Conservation (phyloP, 257 asterid genomes). For the Salvia splendens region DNA sequence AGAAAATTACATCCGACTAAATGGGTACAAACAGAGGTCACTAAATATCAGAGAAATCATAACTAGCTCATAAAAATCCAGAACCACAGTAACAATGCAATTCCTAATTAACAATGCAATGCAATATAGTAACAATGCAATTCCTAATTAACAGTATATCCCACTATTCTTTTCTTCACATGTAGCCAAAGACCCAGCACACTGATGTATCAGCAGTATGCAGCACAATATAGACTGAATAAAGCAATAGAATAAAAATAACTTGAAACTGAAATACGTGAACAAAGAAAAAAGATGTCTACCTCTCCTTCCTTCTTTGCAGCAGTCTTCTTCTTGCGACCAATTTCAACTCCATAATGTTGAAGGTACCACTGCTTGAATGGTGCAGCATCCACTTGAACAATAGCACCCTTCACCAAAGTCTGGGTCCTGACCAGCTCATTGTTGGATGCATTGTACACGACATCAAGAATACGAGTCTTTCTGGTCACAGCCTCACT, state of each 20-base stretch:
- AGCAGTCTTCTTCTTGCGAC: constrained; percentile 69
- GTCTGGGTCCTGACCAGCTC: constrained; percentile 81
- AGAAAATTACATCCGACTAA: not conserved
- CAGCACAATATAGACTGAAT: not conserved
- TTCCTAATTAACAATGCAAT: too few species aligned
- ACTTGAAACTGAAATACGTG: not conserved
- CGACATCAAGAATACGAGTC: constrained; percentile 76
- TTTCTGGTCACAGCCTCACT: constrained; percentile 71
- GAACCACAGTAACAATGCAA: too few species aligned
- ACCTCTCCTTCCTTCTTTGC: constrained; percentile 74
- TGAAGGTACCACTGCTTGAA: constrained; percentile 84
- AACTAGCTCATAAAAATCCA: too few species aligned
- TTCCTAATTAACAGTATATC: too few species aligned
- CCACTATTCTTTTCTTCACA: too few species aligned
- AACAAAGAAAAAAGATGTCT: not conserved
- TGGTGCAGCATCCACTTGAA: constrained; percentile 83
- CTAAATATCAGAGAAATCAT: too few species aligned
- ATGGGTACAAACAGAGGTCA: not conserved
- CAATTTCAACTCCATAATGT: constrained; percentile 83
- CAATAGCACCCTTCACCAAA: constrained; percentile 69
- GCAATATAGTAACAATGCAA: too few species aligned
- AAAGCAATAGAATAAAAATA: not conserved
- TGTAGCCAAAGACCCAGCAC: too few species aligned
- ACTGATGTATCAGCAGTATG: too few species aligned
- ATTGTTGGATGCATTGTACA: constrained; percentile 70